Evolutionary conservation across 768 basidiomycete genomes (phyloP), one percentile per base, ranked within the genome.

Genomic region (Crassisporium funariophilum): DNA sequence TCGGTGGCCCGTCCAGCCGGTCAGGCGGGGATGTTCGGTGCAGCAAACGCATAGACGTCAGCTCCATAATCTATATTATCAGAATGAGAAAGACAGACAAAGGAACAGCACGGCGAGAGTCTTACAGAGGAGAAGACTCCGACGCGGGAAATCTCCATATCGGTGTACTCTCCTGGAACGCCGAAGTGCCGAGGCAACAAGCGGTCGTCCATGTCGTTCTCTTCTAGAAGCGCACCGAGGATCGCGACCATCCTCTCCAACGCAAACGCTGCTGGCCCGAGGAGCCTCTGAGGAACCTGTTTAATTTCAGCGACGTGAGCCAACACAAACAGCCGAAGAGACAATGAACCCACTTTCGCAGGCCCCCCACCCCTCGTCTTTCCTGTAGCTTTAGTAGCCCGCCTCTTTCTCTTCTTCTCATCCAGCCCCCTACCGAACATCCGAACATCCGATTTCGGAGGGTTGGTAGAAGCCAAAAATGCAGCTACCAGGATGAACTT

Each of bases 381-480:
- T n/a, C 56, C 56, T 27, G 61, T 51, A 7, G 68, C 67, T 47
- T 65, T 74, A 13, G 64, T 61, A 7, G 60, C 69, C 20, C 74
- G 70, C 52, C 80, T 75, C 63, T 77, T 77, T 52, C 74, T 72
- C 57, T 76, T 79, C 47, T 79, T 80, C 61, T 88, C 88, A 43
- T 86, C 84, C 20, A 79, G 48, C 1, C 82, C 86, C 11, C 92
- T 64, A 4, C 88, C 86, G 65, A 97, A 91, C 79, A 95, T 84
- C 27, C 88, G 73, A 52, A 91, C 25, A 64, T 95, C 93, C 7
- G 82, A 84, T 58, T 83, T 86, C 0, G 83, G 65, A 2, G 93
- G 92, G 58, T 95, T 97, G 33, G 85, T 87, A 33, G 90, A 91
- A 4, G 91, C 90, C 31, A 93, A 66, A 59, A 84, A 95, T 1